Conservation (phyloP, 2,329 filamentous ascomycete genomes). For the Aspergillus novofumigatus region DNA sequence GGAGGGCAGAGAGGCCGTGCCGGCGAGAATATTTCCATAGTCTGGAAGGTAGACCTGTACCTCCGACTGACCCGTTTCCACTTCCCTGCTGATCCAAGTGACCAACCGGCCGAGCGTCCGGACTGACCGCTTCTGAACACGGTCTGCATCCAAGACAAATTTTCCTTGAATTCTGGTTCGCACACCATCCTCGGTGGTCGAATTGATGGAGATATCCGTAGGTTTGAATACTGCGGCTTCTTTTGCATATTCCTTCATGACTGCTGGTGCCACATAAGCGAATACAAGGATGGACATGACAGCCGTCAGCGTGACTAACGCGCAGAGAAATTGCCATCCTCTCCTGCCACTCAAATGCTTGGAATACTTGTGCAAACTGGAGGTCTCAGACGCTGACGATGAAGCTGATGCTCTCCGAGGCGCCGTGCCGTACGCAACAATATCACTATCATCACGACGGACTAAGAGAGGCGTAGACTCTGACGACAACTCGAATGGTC, state of each 20-base stretch:
- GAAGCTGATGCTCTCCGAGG: slow-evolving; percentile 13
- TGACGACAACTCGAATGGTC: slow-evolving; percentile 34
- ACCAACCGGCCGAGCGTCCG: slow-evolving; percentile 71
- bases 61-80: slow-evolving; percentile 68
- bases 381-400: slow-evolving; percentile 18
- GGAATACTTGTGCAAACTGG: slow-evolving; percentile 11
- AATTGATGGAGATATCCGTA: slow-evolving; percentile 77
- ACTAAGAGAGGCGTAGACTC: slow-evolving; percentile 42
- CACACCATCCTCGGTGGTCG: slow-evolving; percentile 74
- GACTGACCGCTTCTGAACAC: slow-evolving; percentile 66
- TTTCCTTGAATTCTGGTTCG: slow-evolving; percentile 75
- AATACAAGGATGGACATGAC: slow-evolving; percentile 68
- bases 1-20: slow-evolving; percentile 70
- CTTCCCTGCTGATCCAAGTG: slow-evolving; percentile 73
- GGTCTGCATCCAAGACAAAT: slow-evolving; percentile 73
- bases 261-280: slow-evolving; percentile 75
- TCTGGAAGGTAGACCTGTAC: slow-evolving; percentile 78
- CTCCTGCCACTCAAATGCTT: slow-evolving; percentile 28
- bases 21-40: slow-evolving; percentile 72
- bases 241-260: slow-evolving; percentile 80
- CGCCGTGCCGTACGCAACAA: slow-evolving; percentile 28
- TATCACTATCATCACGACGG: slow-evolving; percentile 28
- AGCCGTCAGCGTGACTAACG: slow-evolving; percentile 55
- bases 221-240: slow-evolving; percentile 78
- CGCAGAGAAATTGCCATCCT: slow-evolving; percentile 74